These are phyloP conservation scores for Arthroderma uncinatum DNA, from an alignment of 2,329 filamentous ascomycete species.

Conservation along the genomic window DNA sequence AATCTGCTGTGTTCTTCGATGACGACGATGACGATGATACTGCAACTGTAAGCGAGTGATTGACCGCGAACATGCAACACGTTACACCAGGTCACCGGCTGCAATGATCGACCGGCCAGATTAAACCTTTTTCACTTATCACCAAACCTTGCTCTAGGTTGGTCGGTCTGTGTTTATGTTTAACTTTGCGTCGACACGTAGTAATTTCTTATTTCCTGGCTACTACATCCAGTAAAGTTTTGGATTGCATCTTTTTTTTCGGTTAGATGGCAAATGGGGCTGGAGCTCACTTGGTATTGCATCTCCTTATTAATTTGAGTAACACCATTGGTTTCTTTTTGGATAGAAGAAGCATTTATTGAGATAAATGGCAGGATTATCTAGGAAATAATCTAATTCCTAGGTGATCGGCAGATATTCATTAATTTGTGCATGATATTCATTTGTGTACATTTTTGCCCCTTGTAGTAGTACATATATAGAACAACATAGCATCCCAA, in stretches of 20 bases:
- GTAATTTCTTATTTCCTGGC: not conserved
- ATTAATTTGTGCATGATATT: too few relatives aligned
- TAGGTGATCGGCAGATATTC: too few relatives aligned
- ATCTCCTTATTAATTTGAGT: not conserved
- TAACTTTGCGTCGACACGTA: not conserved
- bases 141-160: not conserved
- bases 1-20: conserved; percentile 39
- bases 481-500: too few relatives aligned
- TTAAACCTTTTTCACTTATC: not conserved
- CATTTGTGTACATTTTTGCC: too few relatives aligned
- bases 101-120: not conserved
- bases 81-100: not conserved
- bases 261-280: not conserved
- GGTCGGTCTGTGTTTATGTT: not conserved
- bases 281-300: not conserved
- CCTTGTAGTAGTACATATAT: too few relatives aligned
- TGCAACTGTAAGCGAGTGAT: not conserved
- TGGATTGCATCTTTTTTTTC: not conserved
- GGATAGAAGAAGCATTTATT: not conserved
- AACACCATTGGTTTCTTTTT: conserved; percentile 2
- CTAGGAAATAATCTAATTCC: too few relatives aligned
- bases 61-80: not conserved
- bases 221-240: not conserved
- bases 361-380: not conserved
- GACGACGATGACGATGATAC: conserved; percentile 23